A percentile compares a stretch with the other conserved stretches of the same genome.
phyloP scores from a whole-genome alignment of 306 rosid species.

The Dalbergia cultrata region DNA sequence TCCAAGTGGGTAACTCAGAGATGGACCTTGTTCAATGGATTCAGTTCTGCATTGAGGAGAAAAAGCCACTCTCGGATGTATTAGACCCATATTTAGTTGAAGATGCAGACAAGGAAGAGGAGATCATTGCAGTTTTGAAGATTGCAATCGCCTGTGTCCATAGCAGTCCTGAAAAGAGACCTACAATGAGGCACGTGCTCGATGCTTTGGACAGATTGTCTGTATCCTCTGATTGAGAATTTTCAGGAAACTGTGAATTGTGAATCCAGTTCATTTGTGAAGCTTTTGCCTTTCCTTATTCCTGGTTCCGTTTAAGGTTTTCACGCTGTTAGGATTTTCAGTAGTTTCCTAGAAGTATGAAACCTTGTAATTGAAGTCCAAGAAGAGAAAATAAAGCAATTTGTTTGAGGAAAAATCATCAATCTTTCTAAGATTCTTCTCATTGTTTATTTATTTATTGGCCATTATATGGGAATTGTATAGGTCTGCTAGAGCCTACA shows the following conservation, averaged over 20 bases:
- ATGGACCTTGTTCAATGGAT: slow-evolving; percentile 97
- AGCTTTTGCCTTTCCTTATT: slow-evolving; percentile 40
- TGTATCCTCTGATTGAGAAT: slow-evolving; percentile 61
- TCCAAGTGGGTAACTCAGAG: slow-evolving; percentile 79
- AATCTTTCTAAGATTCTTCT: slow-evolving; percentile 38
- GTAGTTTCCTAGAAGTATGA: slow-evolving; percentile 38
- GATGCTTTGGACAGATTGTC: slow-evolving; percentile 82
- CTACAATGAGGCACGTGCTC: slow-evolving; percentile 83
- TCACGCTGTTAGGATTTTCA: slow-evolving; percentile 41
- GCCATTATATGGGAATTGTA: slow-evolving; percentile 30
- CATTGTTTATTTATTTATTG: slow-evolving; percentile 16
- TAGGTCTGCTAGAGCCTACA: slow-evolving; percentile 22
- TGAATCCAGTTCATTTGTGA: slow-evolving; percentile 51
- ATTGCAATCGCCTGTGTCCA: slow-evolving; percentile 92
- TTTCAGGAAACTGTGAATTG: slow-evolving; percentile 35
- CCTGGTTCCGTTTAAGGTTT: slow-evolving; percentile 39
- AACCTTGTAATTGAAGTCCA: slow-evolving; percentile 44
- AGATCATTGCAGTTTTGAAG: slow-evolving; percentile 85
- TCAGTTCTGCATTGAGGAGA: slow-evolving; percentile 92
- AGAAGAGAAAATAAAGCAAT: slow-evolving; percentile 40
- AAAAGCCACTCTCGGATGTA: slow-evolving; percentile 87
- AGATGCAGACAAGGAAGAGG: slow-evolving; percentile 80
- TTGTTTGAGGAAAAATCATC: slow-evolving; percentile 43
- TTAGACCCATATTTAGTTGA: slow-evolving; percentile 77
- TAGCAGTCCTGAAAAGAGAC: slow-evolving; percentile 88